Percentiles rank a stretch among this genome's conserved stretches.
phyloP scores from a whole-genome alignment of 208 protist genomes.

The Acanthamoeba healyi region DNA sequence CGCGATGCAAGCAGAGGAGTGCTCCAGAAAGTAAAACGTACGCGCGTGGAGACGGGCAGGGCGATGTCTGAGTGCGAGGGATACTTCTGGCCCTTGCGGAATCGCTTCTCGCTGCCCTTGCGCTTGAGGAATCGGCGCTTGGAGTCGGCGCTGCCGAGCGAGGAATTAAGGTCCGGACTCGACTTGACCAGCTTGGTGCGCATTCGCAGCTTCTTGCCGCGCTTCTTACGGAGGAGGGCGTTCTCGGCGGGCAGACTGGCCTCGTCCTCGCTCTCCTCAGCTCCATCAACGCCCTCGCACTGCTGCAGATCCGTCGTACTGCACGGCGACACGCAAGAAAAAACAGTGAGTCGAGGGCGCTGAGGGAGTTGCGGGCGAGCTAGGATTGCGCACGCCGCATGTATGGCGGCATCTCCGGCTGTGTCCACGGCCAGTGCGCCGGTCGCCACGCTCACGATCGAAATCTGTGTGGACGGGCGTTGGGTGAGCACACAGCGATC shows the following conservation, averaged over 20 bases:
- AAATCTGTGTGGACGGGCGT: background rate
- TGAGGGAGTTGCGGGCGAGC: background rate
- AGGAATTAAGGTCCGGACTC: background rate
- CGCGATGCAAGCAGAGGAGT: background rate
- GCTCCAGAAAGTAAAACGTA: background rate
- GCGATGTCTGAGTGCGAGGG: conserved; percentile 1
- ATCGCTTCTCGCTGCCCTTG: conserved; percentile 9
- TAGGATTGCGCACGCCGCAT: background rate
- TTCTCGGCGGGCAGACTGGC: background rate
- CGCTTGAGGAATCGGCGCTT: background rate
- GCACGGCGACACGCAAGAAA: background rate
- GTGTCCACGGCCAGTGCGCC: background rate
- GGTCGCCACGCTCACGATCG: conserved; percentile 5
- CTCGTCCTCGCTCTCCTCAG: background rate
- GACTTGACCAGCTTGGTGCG: conserved; percentile 11
- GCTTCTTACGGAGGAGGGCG: background rate
- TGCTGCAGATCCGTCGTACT: background rate
- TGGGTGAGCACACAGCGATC: background rate
- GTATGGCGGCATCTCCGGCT: background rate
- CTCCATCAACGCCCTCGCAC: background rate
- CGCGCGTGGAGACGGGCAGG: background rate
- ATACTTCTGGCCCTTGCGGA: background rate
- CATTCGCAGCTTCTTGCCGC: background rate
- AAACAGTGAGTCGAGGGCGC: background rate
- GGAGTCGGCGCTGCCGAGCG: background rate